Evolutionary conservation across 2,329 filamentous ascomycete species (phyloP), one percentile per base, ranked within the genome.

Genomic region (Botrytis fragariae): DNA sequence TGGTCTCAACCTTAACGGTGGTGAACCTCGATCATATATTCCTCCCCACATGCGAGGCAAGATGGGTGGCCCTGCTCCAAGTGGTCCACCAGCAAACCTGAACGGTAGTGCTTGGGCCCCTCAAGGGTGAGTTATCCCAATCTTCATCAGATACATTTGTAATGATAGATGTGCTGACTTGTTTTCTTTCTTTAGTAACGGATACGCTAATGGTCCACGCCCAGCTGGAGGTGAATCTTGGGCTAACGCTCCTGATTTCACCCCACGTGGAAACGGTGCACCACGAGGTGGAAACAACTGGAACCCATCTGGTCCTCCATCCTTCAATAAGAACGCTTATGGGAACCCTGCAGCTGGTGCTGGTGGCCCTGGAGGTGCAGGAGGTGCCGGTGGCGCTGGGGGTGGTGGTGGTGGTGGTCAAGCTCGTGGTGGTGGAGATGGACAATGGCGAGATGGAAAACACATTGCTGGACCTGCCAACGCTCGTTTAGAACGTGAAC

Each of bases 361-460:
- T 76, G 83, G 83, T 65, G 82, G 64, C 12, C 14, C 45, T n/a
- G 64, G 63, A 10, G 63, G 63, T 51, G 44, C 29, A 16, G 63
- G 65, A 9, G 37, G 35, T 22, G 35, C 20, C 12, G 62, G 42
- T 18, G 62, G 62, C 29, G 57, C 29, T 14, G 57, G 54, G 62
- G 85, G 87, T 75, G 85, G 85, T 76, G 85, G 74, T 48, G 74
- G 85, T 76, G 85, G 74, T 48, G 74, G 72, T 44, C 67, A 72
- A 65, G 87, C 90, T 80, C 91, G 92, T 80, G 94, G 95, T 80
- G 97, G 94, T 82, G 96, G 96, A 80, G 96, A 98, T 81, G 96
- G 96, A 81, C 91, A 94, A 86, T 99, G 96, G 96, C 91, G 91
- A 81, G 95, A 98, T 78, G 96, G 96, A 84, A 97, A 98, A 88